Evolutionary conservation across 169 alveolate species (phyloP).

Genomic region (Plasmodium yoelii): DNA sequence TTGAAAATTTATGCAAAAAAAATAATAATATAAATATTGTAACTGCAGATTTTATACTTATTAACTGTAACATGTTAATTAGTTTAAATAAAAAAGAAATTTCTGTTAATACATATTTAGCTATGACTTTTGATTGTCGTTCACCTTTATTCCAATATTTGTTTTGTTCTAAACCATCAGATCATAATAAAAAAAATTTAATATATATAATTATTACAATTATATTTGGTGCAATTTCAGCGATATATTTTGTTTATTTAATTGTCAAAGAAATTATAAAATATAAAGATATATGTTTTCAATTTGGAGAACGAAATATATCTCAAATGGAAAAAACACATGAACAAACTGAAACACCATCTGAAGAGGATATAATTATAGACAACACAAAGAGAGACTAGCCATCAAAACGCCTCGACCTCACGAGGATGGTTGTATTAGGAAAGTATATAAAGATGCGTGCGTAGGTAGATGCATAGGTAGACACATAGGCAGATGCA

Average conservation of each 20-base stretch:
- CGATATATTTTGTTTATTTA: slow-evolving; percentile 23
- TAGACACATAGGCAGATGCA: no score
- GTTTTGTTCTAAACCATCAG: slow-evolving; percentile 24
- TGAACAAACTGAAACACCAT: no score
- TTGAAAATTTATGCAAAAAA: slow-evolving; percentile 5
- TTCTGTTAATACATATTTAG: slow-evolving; percentile 42
- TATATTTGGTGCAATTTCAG: slow-evolving; percentile 39
- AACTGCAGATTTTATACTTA: slow-evolving; percentile 40
- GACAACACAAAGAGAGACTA: no score
- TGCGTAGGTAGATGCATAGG: no score
- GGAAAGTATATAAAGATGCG: no score
- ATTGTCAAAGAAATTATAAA: slow-evolving; percentile 16
- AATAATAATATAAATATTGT: slow-evolving; percentile 15
- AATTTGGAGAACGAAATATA: no score
- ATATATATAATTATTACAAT: slow-evolving; percentile 23
- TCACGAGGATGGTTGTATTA: no score
- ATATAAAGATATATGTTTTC: background rate
- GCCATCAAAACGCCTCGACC: no score
- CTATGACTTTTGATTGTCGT: slow-evolving; percentile 67
- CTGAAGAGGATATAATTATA: no score
- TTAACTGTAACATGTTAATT: slow-evolving; percentile 19
- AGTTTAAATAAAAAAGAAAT: slow-evolving; percentile 44
- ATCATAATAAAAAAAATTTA: slow-evolving; percentile 5
- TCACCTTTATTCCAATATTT: slow-evolving; percentile 27
- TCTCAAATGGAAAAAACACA: background rate